Conservation (phyloP, 1,284 basidiomycete genomes). For the Prillingera fragicola region DNA sequence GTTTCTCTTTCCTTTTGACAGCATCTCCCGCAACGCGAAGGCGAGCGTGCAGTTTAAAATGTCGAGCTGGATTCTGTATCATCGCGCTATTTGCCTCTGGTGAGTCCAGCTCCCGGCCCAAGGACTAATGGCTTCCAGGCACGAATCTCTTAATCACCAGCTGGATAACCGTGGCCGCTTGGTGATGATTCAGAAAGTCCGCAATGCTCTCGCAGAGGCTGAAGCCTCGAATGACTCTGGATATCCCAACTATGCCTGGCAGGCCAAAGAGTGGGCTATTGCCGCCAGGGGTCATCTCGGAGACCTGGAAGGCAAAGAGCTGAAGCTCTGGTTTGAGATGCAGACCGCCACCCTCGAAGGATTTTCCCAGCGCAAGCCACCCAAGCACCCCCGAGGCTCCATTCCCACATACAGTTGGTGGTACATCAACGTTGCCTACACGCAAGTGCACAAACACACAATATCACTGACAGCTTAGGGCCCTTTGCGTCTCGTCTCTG, state of each 20-base stretch:
- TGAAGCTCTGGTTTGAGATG: conserved; percentile 3
- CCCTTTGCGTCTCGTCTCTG: not conserved
- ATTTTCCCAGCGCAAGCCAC: not conserved
- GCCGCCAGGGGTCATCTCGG: conserved; percentile 6
- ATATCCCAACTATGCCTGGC: conserved; percentile 20
- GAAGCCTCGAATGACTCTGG: conserved; percentile 4
- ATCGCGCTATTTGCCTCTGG: conserved; percentile 24
- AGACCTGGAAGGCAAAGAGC: conserved; percentile 2
- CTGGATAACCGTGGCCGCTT: not conserved
- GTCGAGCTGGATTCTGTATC: conserved; percentile 27
- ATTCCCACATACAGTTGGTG: conserved; percentile 20
- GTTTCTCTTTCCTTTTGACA: conserved; percentile 25
- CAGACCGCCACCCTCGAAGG: conserved; percentile 5
- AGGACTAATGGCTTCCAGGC: conserved; percentile 2
- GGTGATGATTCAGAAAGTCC: not conserved
- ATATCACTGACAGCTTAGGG: not conserved
- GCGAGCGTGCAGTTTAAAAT: not conserved
- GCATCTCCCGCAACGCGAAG: not conserved
- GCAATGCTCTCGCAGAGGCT: conserved; percentile 3
- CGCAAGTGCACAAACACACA: conserved; percentile 9
- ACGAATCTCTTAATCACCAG: conserved; percentile 1
- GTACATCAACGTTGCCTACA: conserved; percentile 19
- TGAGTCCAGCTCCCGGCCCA: conserved; percentile 6
- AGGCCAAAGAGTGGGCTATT: conserved; percentile 25
- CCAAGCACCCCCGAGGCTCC: too few species aligned